These are phyloP conservation scores for Eustoma russellianum DNA, from an alignment of 257 asterid species.

Conservation along the genomic window DNA sequence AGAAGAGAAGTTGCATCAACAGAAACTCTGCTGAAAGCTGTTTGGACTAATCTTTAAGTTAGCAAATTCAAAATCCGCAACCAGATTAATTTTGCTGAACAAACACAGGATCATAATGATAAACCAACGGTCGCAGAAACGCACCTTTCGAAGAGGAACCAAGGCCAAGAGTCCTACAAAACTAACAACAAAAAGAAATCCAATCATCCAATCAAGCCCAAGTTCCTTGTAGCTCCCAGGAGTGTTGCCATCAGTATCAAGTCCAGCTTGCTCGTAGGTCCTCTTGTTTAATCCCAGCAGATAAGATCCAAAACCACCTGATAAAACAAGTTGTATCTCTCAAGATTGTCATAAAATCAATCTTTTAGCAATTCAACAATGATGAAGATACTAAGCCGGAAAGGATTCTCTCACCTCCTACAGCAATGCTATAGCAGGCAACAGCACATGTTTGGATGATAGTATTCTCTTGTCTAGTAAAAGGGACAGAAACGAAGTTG, in stretches of 20 bases:
- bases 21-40: background rate
- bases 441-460: slow-evolving; percentile 83
- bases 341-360: background rate
- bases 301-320: slow-evolving; percentile 57
- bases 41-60: too few species aligned
- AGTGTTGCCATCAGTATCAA: slow-evolving; percentile 24
- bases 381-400: background rate
- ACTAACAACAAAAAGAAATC: slow-evolving; percentile 43
- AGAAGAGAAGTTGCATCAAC: background rate
- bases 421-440: slow-evolving; percentile 75
- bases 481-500: slow-evolving; percentile 43
- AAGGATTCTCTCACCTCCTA: slow-evolving; percentile 49
- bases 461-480: slow-evolving; percentile 78
- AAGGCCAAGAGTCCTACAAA: slow-evolving; percentile 53
- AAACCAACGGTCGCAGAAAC: background rate
- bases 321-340: background rate
- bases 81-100: too few species aligned
- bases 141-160: slow-evolving; percentile 55
- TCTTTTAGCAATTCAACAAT: background rate
- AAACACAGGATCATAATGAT: background rate
- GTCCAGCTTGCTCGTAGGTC: slow-evolving; percentile 28
- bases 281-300: slow-evolving; percentile 42
- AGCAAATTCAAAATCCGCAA: background rate
- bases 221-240: slow-evolving; percentile 31
- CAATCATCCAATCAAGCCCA: slow-evolving; percentile 48